phyloP scores from a whole-genome alignment of 768 basidiomycete species.

The Trametes elegans region DNA sequence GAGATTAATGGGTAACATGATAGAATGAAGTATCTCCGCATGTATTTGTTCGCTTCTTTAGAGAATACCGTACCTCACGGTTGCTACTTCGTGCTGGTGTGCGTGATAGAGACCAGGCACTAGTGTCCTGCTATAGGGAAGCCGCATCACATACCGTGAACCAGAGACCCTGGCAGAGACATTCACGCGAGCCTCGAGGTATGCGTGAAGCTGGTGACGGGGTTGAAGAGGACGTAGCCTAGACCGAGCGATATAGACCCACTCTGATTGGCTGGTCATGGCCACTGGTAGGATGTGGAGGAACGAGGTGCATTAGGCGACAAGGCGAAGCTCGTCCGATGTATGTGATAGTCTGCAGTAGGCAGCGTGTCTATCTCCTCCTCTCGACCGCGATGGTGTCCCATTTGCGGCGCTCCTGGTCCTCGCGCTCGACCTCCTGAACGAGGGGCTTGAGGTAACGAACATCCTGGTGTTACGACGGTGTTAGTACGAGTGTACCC shows the following conservation, averaged over 20 bases:
- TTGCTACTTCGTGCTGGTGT: no score
- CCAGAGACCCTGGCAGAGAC: not conserved
- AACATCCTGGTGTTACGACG: constrained; percentile 58
- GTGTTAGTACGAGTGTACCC: not conserved
- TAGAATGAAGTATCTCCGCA: constrained; percentile 15
- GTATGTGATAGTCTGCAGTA: not conserved
- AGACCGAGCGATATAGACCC: not conserved
- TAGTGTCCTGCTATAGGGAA: no score
- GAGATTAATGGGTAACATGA: constrained; percentile 2
- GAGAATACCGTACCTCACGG: constrained; percentile 1
- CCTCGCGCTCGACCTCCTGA: constrained; percentile 67
- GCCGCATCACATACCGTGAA: not conserved
- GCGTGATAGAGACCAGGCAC: no score
- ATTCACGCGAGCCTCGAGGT: not conserved
- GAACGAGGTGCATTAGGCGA: constrained; percentile 11
- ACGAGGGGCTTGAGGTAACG: constrained; percentile 88
- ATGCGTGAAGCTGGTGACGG: not conserved
- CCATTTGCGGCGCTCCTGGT: constrained; percentile 75
- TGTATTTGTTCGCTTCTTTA: constrained; percentile 13
- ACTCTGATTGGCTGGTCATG: not conserved
- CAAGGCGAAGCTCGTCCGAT: constrained; percentile 1
- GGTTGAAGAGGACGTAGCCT: not conserved
- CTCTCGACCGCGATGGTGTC: constrained; percentile 72
- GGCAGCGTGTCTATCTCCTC: constrained; percentile 36
- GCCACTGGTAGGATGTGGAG: not conserved